Evolutionary conservation across 306 rosid species (phyloP), one percentile per base, ranked within the genome.

Genomic region (Morella rubra): DNA sequence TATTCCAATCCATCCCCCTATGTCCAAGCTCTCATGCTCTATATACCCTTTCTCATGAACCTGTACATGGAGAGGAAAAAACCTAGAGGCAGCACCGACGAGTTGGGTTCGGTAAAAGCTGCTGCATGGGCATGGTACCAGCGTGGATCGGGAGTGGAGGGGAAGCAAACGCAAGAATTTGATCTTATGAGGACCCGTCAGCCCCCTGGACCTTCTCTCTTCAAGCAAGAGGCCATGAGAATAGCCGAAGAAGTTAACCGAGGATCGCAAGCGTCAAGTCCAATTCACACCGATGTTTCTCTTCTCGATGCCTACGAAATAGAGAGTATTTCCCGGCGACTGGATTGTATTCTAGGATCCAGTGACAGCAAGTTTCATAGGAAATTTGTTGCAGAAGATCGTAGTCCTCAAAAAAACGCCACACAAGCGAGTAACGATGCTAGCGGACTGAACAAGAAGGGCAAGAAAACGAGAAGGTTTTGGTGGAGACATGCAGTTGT

Each of bases 81-180:
- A 16, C 79, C 68, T 11, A 53, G 49, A 14, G 66, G 77, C 10
- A 5, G 61, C 42, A 44, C 49, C 4, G 73, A 87, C 16, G 79
- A 81, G 8, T 77, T 77, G 69, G 82, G 75, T 1, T 24, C 76
- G 14, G 89, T 84, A 5, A 92, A 84, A 76, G 96, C 95, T 0
- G 98, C 98, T 41, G 98, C 98, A 44, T 90, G 98, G 98, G 97
- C 97, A 5, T 89, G 98, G 98, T 62, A 80, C 83, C 85, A 86
- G 54, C 98, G 71, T 47, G 84, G 92, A 41, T 84, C 93, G 0
- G 86, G 81, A 37, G 84, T 87, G 10, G 89, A 89, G n/a, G 78
- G 75, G 22, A 84, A 83, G 69, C 37, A 76, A 6, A 44, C 70
- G 56, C 83, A 12, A 1, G 97, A 90, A 71, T 83, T 83, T 73